These are phyloP conservation scores for Lepraria neglecta DNA, from an alignment of 495 filamentous ascomycete genomes.

Conservation along the genomic window DNA sequence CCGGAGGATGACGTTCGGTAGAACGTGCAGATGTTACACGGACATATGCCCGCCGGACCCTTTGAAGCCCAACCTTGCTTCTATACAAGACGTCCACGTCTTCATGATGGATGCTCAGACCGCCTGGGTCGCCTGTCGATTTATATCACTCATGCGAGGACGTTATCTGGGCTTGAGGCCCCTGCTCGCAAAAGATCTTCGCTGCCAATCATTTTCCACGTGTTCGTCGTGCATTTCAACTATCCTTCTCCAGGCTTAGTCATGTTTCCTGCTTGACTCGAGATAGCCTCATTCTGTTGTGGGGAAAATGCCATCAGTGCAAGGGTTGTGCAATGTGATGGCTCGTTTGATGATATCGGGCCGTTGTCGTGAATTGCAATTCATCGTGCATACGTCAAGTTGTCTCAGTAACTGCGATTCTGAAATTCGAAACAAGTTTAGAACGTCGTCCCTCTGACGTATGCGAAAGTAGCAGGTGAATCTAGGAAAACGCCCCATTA, in stretches of 20 bases:
- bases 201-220: slow-evolving; percentile 19
- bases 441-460: too few species aligned
- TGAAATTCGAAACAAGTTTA: too few species aligned
- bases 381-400: background rate
- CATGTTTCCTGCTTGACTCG: background rate
- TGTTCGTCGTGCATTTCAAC: slow-evolving; percentile 2
- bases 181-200: slow-evolving; percentile 5
- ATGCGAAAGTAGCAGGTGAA: too few species aligned
- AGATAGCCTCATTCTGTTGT: background rate
- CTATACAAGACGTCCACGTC: background rate
- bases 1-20: background rate
- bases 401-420: background rate
- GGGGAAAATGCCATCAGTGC: background rate
- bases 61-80: background rate
- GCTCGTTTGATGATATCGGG: background rate
- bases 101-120: slow-evolving; percentile 1
- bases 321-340: background rate
- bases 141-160: slow-evolving; percentile 17
- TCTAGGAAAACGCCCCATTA: too few species aligned
- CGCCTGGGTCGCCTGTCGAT: slow-evolving; percentile 8
- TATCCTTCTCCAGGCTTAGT: slow-evolving; percentile 1
- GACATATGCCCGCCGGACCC: background rate
- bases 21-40: background rate
- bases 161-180: background rate
- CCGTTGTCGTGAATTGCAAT: background rate